These are phyloP conservation scores for Gloeostereum incarnatum DNA, from an alignment of 768 basidiomycete species.

Conservation along the genomic window DNA sequence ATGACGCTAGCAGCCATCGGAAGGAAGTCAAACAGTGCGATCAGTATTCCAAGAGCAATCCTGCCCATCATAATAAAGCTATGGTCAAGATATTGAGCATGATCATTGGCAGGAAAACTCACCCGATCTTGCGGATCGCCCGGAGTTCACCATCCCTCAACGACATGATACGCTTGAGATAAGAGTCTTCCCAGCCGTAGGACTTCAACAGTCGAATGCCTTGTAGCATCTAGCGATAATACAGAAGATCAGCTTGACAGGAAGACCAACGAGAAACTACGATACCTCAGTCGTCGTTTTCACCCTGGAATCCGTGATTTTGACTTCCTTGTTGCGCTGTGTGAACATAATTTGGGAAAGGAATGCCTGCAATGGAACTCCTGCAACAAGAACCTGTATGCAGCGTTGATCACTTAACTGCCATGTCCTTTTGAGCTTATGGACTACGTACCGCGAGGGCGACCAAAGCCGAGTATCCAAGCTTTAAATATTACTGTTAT, in stretches of 20 bases:
- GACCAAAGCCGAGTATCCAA: constrained; percentile 63
- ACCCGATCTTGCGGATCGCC: constrained; percentile 29
- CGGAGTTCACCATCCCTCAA: constrained; percentile 28
- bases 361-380: too few species aligned
- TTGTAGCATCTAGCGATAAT: constrained; percentile 51
- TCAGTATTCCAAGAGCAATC: too few species aligned
- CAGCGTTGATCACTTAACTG: too few species aligned
- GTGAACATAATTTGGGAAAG: constrained; percentile 37
- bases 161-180: constrained; percentile 26
- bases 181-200: constrained; percentile 50
- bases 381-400: too few species aligned
- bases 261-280: background rate
- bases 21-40: constrained; percentile 37
- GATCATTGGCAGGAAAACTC: constrained; percentile 8
- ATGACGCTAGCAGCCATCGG: constrained; percentile 42
- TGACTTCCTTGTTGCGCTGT: constrained; percentile 44
- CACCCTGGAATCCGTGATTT: constrained; percentile 58
- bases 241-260: too few species aligned
- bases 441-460: constrained; percentile 41
- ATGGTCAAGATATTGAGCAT: background rate
- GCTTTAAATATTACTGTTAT: constrained; percentile 19
- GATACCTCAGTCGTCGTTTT: constrained; percentile 48
- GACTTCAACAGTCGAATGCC: constrained; percentile 58
- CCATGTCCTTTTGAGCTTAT: too few species aligned
- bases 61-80: too few species aligned